These are phyloP conservation scores for Exophiala phaeomuriformis DNA, from an alignment of 2,329 filamentous ascomycete genomes.

Conservation along the genomic window DNA sequence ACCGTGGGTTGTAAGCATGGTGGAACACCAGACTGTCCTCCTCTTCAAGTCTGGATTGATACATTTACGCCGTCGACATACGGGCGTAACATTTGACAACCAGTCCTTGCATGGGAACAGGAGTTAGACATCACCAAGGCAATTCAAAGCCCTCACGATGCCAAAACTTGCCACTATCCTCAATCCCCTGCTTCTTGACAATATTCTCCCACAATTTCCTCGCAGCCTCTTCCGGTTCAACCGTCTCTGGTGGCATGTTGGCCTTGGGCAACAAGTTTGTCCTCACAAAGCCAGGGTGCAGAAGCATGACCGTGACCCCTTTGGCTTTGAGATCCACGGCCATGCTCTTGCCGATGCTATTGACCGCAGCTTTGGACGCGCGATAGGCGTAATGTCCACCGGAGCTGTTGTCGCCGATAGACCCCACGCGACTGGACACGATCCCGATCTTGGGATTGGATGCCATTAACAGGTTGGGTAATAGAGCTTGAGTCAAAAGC, in stretches of 20 bases:
- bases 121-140: conserved; percentile 33
- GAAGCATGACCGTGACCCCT: conserved; percentile 36
- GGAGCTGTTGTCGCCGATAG: conserved; percentile 38
- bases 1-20: neutral
- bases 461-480: conserved; percentile 35
- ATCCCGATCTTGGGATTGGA: conserved; percentile 35
- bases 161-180: conserved; percentile 40
- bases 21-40: neutral
- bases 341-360: conserved; percentile 40
- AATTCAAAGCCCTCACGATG: conserved; percentile 40
- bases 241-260: conserved; percentile 31
- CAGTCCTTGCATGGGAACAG: neutral
- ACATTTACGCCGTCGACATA: neutral
- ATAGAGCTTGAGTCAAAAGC: conserved; percentile 39
- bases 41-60: neutral
- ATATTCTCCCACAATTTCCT: conserved; percentile 38
- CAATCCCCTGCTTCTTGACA: conserved; percentile 35
- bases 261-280: conserved; percentile 31
- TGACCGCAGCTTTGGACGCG: conserved; percentile 40
- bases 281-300: conserved; percentile 42
- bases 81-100: neutral
- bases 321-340: conserved; percentile 39
- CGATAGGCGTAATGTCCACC: conserved; percentile 42
- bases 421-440: conserved; percentile 40
- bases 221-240: conserved; percentile 42